Evolutionary conservation across 371 early-diverging fungal species (phyloP), one percentile per base, ranked within the genome.

Genomic region (Hamiltosporidium tvaerminnensis): DNA sequence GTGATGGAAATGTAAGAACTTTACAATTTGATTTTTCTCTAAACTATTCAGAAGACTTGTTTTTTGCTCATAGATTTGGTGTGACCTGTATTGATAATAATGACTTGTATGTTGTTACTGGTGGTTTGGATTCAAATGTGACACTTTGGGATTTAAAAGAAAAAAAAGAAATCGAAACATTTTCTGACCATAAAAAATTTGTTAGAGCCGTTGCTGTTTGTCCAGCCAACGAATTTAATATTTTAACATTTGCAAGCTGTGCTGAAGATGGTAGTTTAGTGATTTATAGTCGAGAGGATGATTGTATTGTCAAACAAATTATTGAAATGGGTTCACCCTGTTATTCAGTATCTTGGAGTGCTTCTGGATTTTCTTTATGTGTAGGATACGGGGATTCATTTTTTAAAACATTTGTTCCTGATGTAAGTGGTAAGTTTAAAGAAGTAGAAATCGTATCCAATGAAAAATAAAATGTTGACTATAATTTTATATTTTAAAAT

Each of bases 1-100:
- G 72, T 32, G 75, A 73, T 57, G 79, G 79, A 16, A 69, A 53
- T 23, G 34, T 79, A 14, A 69, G 73, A 52, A 67, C 50, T 49
- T 0, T 68, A 38, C 39, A 53, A 10, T 54, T 69, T 44, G 63
- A 54, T 23, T 37, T 33, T 33, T 58, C 57, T 3, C 57, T 65
- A 2, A 56, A 41, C 0, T 12, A 41, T 10, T 39, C 12, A 34
- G 67, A 49, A n/a, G 30, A 39, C 1, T 65, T 62, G 12, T 23
- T 58, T 7, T 16, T 50, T 38, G 57, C 58, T 36, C 72, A 74
- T 50, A 59, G 66, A 38, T 64, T 66, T 63, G 75, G 75, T 5
- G 63, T 76, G 39, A 64, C 70, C 2, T 41, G 54, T 37, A 53
- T 79, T 30, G 16, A 39, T 53, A 57, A 58, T 9, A 69, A 63